Base-by-base conservation (phyloP, 768 basidiomycete species). In the Boletus sp. region DNA sequence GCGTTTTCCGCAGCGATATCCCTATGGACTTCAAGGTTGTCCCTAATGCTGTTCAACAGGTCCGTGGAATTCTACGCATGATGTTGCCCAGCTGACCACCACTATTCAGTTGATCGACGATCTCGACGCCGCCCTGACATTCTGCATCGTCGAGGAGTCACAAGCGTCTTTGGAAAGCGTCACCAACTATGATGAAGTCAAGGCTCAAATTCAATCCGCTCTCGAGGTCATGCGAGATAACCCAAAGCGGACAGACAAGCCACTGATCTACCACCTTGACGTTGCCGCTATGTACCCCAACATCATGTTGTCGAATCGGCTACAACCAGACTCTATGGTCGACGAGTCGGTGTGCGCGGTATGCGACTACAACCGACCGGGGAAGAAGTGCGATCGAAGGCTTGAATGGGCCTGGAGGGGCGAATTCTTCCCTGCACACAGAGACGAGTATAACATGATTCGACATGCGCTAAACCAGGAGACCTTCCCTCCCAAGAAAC, bases 271-370 rank as follows among this genome's bases (percentile, higher is more conserved):
- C 74, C 97, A 99, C 73, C 75, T 98, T 66, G 97, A 99, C 67
- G 97, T 99, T 60, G 97, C 97, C 3, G 97, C 97, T 60, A 99
- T 99, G 97, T 98, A 99, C 71, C 97, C 97, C 55, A 99, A 98
- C 73, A 98, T 99, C 83, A 99, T 99, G 97, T 87, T 99, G 78
- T 98, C 95, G 17, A 99, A 99, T 70, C 92, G 97, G 35, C 81
- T 99, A 2, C 97, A 99, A 64, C 97, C 97, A 2, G 97, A 99
- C 74, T 97, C 97, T 2, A 90, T 98, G 77, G 89, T 98, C 10
- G 93, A 95, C 66, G 97, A 98, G 71, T 86, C 96, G 18, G 89
- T 88, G 17, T 99, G 97, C 67, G 97, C 97, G 1, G 94, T 98
- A 2, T 99, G 97, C 75, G 97, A 99, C 74, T 98, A 89, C 72